Evolutionary conservation across 306 rosid genomes (phyloP).

Genomic region (Oemleria cerasiformis): DNA sequence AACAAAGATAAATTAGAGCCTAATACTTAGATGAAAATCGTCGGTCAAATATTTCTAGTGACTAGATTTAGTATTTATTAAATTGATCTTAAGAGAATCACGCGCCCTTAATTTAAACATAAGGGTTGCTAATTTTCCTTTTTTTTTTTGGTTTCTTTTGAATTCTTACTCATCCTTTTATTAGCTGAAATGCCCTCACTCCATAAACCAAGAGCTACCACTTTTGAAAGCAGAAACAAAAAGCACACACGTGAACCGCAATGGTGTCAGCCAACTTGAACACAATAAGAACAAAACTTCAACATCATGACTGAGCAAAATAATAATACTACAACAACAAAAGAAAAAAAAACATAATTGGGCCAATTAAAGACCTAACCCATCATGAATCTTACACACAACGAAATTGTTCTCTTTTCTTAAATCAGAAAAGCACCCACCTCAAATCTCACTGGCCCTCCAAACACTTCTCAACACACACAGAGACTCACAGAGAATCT

Average conservation of each 20-base stretch:
- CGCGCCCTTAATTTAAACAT: too few relatives aligned
- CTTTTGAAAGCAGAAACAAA: conserved; percentile 25
- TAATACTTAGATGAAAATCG: too few relatives aligned
- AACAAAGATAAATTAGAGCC: too few relatives aligned
- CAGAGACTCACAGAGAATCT: conserved; percentile 29
- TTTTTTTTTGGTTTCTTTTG: too few relatives aligned
- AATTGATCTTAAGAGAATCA: too few relatives aligned
- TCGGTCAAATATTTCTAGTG: too few relatives aligned
- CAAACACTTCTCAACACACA: conserved; percentile 15
- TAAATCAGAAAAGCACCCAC: conserved; percentile 1
- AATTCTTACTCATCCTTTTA: too few relatives aligned
- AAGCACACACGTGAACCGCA: conserved; percentile 43
- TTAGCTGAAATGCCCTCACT: too few relatives aligned
- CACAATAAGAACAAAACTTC: conserved; percentile 37
- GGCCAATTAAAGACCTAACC: conserved; percentile 21
- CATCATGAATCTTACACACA: conserved; percentile 1
- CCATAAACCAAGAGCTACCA: background rate
- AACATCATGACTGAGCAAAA: conserved; percentile 9
- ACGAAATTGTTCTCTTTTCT: conserved; percentile 16
- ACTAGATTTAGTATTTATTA: too few relatives aligned
- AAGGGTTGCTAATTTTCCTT: too few relatives aligned
- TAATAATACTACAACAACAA: conserved; percentile 5
- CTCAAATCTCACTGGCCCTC: conserved; percentile 14
- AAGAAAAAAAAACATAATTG: conserved; percentile 10
- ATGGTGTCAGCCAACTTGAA: conserved; percentile 38